Percentiles rank a stretch among this genome's conserved stretches.
phyloP scores from a whole-genome alignment of 2,329 filamentous ascomycete species.

The Colletotrichum sp. region DNA sequence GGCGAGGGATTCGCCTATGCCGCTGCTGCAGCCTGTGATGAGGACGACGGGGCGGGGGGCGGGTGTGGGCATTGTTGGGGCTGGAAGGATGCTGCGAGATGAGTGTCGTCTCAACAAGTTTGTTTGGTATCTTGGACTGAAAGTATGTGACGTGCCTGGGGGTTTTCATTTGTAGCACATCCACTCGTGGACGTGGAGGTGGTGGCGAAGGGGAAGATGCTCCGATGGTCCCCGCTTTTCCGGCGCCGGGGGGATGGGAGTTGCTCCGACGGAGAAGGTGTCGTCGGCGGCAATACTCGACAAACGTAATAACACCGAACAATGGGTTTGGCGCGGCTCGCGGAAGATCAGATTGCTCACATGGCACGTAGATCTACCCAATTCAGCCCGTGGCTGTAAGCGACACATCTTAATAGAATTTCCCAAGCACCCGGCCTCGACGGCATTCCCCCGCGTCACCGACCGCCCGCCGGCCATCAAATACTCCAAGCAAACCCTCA shows the following conservation, averaged over 20 bases:
- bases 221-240: background rate
- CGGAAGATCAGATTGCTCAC: background rate
- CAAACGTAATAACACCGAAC: background rate
- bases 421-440: background rate
- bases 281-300: background rate
- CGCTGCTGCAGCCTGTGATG: conserved; percentile 17
- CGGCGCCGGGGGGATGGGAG: background rate
- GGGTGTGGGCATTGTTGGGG: background rate
- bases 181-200: background rate
- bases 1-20: conserved; percentile 19
- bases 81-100: background rate
- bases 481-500: background rate
- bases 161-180: background rate
- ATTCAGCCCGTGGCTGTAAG: background rate
- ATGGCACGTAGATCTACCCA: background rate
- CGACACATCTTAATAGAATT: background rate
- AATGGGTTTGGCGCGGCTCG: background rate
- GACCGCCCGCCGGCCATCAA: background rate
- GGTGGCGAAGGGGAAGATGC: background rate
- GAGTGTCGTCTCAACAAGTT: background rate
- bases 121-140: background rate
- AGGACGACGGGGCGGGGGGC: background rate
- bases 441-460: background rate
- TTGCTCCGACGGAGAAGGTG: background rate
- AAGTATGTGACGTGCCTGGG: background rate